Conservation (phyloP, 2,329 filamentous ascomycete genomes). For the Sarocladium brachiariae region DNA sequence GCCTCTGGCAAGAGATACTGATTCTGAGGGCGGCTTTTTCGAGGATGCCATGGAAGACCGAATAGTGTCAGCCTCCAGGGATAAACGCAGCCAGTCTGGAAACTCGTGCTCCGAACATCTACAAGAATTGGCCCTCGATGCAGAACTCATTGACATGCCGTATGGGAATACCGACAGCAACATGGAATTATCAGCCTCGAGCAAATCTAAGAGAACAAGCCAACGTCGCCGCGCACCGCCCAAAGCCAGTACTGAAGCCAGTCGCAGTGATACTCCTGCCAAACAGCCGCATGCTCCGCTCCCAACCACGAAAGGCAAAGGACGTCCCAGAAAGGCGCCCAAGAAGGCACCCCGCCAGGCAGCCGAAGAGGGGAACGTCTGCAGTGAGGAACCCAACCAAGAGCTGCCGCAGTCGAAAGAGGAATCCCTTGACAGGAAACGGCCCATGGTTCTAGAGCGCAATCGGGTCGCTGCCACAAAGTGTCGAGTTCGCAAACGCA, state of each 20-base stretch:
- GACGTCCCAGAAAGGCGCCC: background rate
- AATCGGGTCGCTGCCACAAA: constrained; percentile 26
- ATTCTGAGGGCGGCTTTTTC: no score
- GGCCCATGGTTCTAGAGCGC: constrained; percentile 19
- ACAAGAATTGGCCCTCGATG: no score
- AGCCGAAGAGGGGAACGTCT: background rate
- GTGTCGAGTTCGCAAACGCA: constrained; percentile 24
- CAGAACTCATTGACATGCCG: no score
- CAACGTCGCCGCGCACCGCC: background rate
- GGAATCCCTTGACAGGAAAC: background rate
- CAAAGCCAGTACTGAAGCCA: background rate
- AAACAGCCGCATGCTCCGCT: background rate
- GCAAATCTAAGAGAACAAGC: background rate
- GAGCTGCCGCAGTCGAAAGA: no score
- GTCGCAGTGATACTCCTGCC: background rate
- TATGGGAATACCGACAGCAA: no score
- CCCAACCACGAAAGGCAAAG: background rate
- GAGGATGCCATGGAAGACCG: no score
- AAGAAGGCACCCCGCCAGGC: background rate
- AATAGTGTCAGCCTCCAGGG: no score
- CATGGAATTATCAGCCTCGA: background rate
- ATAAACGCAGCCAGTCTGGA: no score
- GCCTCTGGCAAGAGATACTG: no score
- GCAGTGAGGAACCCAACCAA: no score
- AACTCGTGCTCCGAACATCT: no score